Conservation (phyloP, 768 basidiomycete species). For the Suillus bovinus region DNA sequence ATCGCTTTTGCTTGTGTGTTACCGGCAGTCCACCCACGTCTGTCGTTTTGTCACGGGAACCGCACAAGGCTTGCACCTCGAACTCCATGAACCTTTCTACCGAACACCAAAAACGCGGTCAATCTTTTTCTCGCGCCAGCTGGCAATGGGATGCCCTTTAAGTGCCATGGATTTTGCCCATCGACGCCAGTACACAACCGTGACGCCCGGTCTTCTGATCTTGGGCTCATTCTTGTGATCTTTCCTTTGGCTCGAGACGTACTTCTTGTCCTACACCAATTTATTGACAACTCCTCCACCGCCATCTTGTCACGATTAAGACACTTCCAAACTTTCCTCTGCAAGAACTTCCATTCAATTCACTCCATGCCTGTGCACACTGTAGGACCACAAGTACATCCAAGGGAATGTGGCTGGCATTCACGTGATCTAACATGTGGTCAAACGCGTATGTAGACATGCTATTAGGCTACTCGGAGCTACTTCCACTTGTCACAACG, state of each 20-base stretch:
- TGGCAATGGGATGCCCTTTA: not conserved
- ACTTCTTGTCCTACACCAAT: not conserved
- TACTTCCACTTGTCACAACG: not conserved
- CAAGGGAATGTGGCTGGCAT: not conserved
- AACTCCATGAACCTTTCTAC: no score
- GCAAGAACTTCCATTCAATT: not conserved
- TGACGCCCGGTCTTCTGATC: conserved; percentile 1
- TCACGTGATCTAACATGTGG: conserved; percentile 1
- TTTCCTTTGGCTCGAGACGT: not conserved
- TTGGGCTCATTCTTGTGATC: not conserved
- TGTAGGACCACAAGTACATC: not conserved
- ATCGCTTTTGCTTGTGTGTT: not conserved
- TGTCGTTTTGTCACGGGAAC: conserved; percentile 4
- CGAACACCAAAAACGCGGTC: not conserved
- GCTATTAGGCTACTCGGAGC: not conserved
- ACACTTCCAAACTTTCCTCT: not conserved
- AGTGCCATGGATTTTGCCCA: not conserved
- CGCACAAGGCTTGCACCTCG: conserved; percentile 4
- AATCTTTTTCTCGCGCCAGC: not conserved
- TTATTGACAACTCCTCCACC: not conserved
- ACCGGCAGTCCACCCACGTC: not conserved
- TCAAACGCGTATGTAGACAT: not conserved
- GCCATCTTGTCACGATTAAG: conserved; percentile 1
- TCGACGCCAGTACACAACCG: not conserved
- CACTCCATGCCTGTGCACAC: not conserved